phyloP scores from a whole-genome alignment of 805 yeast species.

The Hermanozyma aechmeae region DNA sequence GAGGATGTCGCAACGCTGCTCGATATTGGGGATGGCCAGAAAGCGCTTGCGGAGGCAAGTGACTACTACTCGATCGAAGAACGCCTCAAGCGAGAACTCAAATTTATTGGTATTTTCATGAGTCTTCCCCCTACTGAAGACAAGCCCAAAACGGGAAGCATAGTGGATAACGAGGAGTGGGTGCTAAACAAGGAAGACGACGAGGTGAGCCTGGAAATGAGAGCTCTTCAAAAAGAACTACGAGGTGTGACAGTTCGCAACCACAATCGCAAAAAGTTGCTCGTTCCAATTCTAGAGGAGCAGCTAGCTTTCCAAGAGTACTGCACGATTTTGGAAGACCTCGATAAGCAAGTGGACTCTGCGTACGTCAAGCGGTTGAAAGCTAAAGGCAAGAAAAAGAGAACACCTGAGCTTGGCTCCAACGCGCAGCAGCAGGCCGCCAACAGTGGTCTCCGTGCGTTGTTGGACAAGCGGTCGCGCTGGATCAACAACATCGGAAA shows the following conservation, averaged over 20 bases:
- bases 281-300: conserved; percentile 71
- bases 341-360: conserved; percentile 95
- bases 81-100: conserved; percentile 75
- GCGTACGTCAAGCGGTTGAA: conserved; percentile 78
- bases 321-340: conserved; percentile 78
- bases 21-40: conserved; percentile 22
- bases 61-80: conserved; percentile 84
- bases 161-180: conserved; percentile 65
- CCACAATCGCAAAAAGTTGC: conserved; percentile 51
- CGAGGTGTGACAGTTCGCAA: conserved; percentile 54
- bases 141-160: conserved; percentile 15
- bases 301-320: conserved; percentile 95
- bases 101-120: conserved; percentile 84
- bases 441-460: conserved; percentile 65
- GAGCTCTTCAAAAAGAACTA: conserved; percentile 63
- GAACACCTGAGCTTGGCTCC: conserved; percentile 25
- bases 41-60: conserved; percentile 37
- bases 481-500: conserved; percentile 92
- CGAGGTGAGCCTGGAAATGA: conserved; percentile 78
- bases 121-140: conserved; percentile 33
- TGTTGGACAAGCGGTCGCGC: conserved; percentile 75
- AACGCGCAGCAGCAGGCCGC: conserved; percentile 57
- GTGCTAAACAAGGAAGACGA: conserved; percentile 79
- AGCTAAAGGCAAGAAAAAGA: conserved; percentile 60
- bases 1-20: conserved; percentile 28